Evolutionary conservation across 768 basidiomycete genomes (phyloP), one percentile per base, ranked within the genome.

Genomic region (Boletus huronensis): DNA sequence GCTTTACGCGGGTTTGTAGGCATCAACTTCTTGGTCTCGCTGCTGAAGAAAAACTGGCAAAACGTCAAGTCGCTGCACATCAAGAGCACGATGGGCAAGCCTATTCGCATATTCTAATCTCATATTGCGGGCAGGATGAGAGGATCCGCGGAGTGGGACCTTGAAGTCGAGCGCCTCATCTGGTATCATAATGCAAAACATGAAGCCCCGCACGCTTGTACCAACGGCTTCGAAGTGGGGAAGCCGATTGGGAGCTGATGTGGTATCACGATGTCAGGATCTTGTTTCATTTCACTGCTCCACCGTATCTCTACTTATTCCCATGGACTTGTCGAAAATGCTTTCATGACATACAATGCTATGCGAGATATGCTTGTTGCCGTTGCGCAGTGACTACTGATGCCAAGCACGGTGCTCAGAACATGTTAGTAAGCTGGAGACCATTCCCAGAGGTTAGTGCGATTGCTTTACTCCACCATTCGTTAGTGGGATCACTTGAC

Each of bases 21-120:
- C 75, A 96, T 98, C 83, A 99, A 99, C 87, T 99, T 99, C 85
- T 83, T 99, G 67, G 93, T 99, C 69, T 98, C 97, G 19, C 78
- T 99, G 58, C 85, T 99, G 72, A 98, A 98, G 85, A 99, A 99
- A 84, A 91, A 96, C 80, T 93, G 94, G 94, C 97, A 98, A 76
- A 99, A 98, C 78, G 88, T 98, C 79, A 94, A 93, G 79, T 96
- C 93, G 50, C 81, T 98, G 61, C 93, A 98, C 82, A 87, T 99
- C 81, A 99, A 99, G 83, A 85, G 87, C 68, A 94, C 96, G 70
- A 99, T 98, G 97, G 96, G 96, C 82, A 97, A 96, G 78, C 93
- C 95, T 57, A 77, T 95, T 66, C 93, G 96, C 55, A 80, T 98
- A 60, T 98, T 88, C 87, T 98, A 80, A 80, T 45, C 43, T 11